phyloP scores from a whole-genome alignment of 1,139 yeast genomes.

The Blastobotrys capitulatus region DNA sequence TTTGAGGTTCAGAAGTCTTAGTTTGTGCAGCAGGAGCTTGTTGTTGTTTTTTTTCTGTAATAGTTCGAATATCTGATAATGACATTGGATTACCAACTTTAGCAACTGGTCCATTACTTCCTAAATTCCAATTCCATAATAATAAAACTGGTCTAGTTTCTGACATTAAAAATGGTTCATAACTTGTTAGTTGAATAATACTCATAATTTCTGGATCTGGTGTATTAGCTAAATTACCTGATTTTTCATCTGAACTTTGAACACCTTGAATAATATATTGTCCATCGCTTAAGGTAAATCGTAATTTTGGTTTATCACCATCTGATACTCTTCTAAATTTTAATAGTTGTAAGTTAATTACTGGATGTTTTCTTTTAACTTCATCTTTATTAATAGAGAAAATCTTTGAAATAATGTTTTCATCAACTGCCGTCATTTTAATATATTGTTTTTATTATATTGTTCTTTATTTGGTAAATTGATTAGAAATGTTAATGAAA shows the following conservation, averaged over 20 bases:
- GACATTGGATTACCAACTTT: conserved; percentile 11
- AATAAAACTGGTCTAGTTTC: conserved; percentile 13
- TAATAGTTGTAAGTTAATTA: conserved; percentile 11
- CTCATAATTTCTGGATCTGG: conserved; percentile 1
- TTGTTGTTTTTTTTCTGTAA: background rate
- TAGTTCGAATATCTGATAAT: conserved; percentile 6
- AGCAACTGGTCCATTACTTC: background rate
- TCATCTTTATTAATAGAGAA: conserved; percentile 2
- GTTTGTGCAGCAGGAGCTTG: conserved; percentile 7
- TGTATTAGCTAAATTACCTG: background rate
- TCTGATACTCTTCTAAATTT: conserved; percentile 14
- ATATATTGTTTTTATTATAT: no score
- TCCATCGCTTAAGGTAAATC: conserved; percentile 21
- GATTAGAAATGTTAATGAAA: no score
- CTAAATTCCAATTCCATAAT: conserved; percentile 12
- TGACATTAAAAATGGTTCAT: conserved; percentile 16
- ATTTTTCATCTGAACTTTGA: conserved; percentile 9
- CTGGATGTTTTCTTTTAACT: conserved; percentile 10
- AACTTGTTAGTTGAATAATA: conserved; percentile 11
- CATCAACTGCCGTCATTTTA: background rate
- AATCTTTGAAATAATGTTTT: background rate
- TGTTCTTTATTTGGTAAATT: background rate
- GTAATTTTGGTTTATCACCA: conserved; percentile 15
- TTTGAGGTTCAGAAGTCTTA: background rate
- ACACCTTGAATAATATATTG: conserved; percentile 16